Evolutionary conservation across 2,329 filamentous ascomycete species (phyloP), one percentile per base, ranked within the genome.

Genomic region (Colletotrichum simmondsii): DNA sequence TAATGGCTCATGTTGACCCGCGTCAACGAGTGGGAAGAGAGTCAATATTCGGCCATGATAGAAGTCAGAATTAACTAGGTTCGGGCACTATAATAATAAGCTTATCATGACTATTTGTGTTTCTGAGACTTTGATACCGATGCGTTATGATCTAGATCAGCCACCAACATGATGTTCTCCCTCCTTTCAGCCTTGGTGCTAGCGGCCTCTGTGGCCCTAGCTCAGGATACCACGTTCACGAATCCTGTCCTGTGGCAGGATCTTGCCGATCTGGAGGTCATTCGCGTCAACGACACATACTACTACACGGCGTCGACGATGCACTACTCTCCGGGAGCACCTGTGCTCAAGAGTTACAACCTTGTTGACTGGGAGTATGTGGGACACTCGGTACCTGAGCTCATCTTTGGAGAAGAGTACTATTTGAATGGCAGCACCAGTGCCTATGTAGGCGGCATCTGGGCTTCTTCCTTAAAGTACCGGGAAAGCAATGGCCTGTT

Each of bases 361-460:
- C 82, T 89, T 1, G 81, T 86, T n/a, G 86, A 84, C 64, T 85
- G 83, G 83, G 80, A 84, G 49, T 77, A 74, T 28, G 75, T 83
- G 14, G 78, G 80, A 0, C 81, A 84, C 60, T 81, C 80, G 1
- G 79, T 85, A 0, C 83, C 82, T 2, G 68, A 68, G 8, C 77
- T 83, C 3, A 67, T 83, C 67, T 89, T 84, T 77, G 83, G 83
- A n/a, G 74, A 80, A 26, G 80, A 81, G 16, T 89, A 89, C 78
- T 80, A 86, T 76, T 77, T 89, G 42, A 80, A 80, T 16, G 81
- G 79, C 60, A 81, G 80, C 8, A 80, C 79, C 6, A 78, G 80
- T 3, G 87, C 87, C 0, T 90, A 90, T 73, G 83, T 86, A 6
- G 82, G 84, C 60, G 88, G 88, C 4, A 88, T 87, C 32, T 90